These are phyloP conservation scores for Tetracladium marchalianum DNA, from an alignment of 495 filamentous ascomycete species.

Conservation along the genomic window DNA sequence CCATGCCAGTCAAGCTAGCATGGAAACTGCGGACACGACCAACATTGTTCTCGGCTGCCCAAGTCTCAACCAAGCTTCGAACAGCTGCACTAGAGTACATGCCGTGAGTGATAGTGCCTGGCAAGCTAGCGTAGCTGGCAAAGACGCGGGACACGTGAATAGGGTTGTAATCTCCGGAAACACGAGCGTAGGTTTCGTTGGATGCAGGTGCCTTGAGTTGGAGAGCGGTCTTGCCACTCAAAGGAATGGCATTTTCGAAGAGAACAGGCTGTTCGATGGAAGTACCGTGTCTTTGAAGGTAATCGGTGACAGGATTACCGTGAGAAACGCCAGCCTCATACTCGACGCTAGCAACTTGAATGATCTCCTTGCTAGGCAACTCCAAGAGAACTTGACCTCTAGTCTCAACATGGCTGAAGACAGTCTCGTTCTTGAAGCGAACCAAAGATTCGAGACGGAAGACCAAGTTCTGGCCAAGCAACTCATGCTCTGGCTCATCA, in stretches of 20 bases:
- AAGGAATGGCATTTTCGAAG: slow-evolving; percentile 94
- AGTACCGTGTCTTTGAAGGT: slow-evolving; percentile 81
- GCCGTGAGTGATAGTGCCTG: slow-evolving; percentile 94
- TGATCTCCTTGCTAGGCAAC: slow-evolving; percentile 93
- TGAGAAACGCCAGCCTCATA: slow-evolving; percentile 85
- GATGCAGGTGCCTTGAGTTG: slow-evolving; percentile 85
- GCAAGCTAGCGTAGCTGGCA: slow-evolving; percentile 86
- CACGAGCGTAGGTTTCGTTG: slow-evolving; percentile 95
- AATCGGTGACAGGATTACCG: slow-evolving; percentile 94
- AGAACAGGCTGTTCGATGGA: slow-evolving; percentile 94
- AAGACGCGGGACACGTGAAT: slow-evolving; percentile 98
- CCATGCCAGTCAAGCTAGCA: slow-evolving; percentile 92
- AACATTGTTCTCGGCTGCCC: slow-evolving; percentile 97
- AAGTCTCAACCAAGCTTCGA: slow-evolving; percentile 95
- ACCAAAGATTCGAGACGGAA: slow-evolving; percentile 90
- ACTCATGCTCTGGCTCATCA: slow-evolving; percentile 60
- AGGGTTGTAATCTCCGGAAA: slow-evolving; percentile 97
- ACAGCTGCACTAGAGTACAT: slow-evolving; percentile 99
- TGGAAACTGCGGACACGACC: slow-evolving; percentile 96
- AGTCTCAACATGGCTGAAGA: slow-evolving; percentile 90
- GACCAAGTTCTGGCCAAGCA: slow-evolving; percentile 84
- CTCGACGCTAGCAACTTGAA: slow-evolving; percentile 90
- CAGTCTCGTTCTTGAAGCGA: slow-evolving; percentile 86
- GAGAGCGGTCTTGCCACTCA: slow-evolving; percentile 84
- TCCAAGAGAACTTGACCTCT: slow-evolving; percentile 88